A percentile compares a stretch with the other conserved stretches of the same genome.
phyloP scores from a whole-genome alignment of 2,329 filamentous ascomycete genomes.

The Knoxdaviesia capensis region DNA sequence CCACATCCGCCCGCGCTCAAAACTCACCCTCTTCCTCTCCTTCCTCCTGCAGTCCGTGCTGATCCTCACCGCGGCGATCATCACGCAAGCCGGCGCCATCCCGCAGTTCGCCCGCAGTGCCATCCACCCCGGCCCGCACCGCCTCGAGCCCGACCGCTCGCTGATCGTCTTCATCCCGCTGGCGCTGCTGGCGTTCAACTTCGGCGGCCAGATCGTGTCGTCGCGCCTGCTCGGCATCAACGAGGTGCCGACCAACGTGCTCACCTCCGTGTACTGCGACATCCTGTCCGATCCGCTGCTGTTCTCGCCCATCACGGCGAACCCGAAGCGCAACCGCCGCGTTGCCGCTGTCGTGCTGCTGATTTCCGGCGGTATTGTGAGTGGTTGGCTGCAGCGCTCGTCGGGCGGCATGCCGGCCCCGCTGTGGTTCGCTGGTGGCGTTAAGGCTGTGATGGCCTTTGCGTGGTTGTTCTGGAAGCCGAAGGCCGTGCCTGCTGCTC shows the following conservation, averaged over 20 bases:
- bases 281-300: slow-evolving; percentile 28
- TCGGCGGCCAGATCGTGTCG: slow-evolving; percentile 29
- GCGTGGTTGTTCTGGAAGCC: slow-evolving; percentile 15
- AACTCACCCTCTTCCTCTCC: slow-evolving; percentile 22
- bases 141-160: slow-evolving; percentile 9
- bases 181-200: slow-evolving; percentile 29
- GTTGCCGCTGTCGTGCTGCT: slow-evolving; percentile 22
- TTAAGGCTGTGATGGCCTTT: slow-evolving; percentile 20
- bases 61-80: slow-evolving; percentile 29
- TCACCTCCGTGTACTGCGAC: slow-evolving; percentile 34
- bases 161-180: slow-evolving; percentile 23
- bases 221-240: slow-evolving; percentile 27
- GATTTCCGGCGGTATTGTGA: slow-evolving; percentile 23
- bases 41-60: slow-evolving; percentile 30
- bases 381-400: slow-evolving; percentile 26
- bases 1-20: slow-evolving; percentile 15
- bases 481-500: slow-evolving; percentile 3
- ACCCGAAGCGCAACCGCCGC: slow-evolving; percentile 28
- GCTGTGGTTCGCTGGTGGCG: slow-evolving; percentile 22
- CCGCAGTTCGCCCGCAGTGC: slow-evolving; percentile 12
- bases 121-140: slow-evolving; percentile 1
- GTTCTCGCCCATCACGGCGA: slow-evolving; percentile 17
- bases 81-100: slow-evolving; percentile 25
- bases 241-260: slow-evolving; percentile 31
- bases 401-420: slow-evolving; percentile 17